Evolutionary conservation across 345 rosid species (phyloP), one percentile per base, ranked within the genome.

Genomic region (Lagerstroemia speciosa): DNA sequence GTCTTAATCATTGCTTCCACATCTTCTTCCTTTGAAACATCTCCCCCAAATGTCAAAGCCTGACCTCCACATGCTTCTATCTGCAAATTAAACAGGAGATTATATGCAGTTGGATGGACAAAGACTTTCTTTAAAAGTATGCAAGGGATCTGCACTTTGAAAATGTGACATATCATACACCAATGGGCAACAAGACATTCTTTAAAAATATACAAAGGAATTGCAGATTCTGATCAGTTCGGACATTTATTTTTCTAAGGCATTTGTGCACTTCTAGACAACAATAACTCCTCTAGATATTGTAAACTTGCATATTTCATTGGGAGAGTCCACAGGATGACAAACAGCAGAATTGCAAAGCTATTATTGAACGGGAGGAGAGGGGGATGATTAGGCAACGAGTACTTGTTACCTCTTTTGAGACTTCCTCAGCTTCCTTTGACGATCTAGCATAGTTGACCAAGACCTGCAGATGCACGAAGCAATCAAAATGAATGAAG

Each of bases 1-100:
- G 97, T 76, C 88, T 94, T 89, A 69, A 94, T 87, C 99, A 94
- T 94, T 17, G 92, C 80, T 63, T 85, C 97, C 69, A 91, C 99
- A 74, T 94, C 98, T 67, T 76, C 93, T 72, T 86, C 88, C 79
- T 91, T 88, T 6, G 97, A 92, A 68, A 94, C 99, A 79, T 94
- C 98, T 57, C 99, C 99, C 16, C 99, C 93, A 72, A 89, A 92
- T 62, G 91, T 87, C 74, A 94, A 73, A 78, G 98, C 97, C 73
- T 94, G 79, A 62, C 99, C 99, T 74, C 99, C 93, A 77, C 40
- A 83, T 58, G 84, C 87, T 81, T 91, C 93, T 74, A 94, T 91
- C 99, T 94, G 76, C 75, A 88, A n/a, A n/a, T 41, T 53, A 53
- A 53, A 53, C 14, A 17, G 17, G 11, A 53, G 60, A 22, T 8